A percentile compares a stretch with the other conserved stretches of the same genome.
Evolutionary conservation across 495 filamentous ascomycete genomes (phyloP).

Genomic region (Aspergillus asperescens): DNA sequence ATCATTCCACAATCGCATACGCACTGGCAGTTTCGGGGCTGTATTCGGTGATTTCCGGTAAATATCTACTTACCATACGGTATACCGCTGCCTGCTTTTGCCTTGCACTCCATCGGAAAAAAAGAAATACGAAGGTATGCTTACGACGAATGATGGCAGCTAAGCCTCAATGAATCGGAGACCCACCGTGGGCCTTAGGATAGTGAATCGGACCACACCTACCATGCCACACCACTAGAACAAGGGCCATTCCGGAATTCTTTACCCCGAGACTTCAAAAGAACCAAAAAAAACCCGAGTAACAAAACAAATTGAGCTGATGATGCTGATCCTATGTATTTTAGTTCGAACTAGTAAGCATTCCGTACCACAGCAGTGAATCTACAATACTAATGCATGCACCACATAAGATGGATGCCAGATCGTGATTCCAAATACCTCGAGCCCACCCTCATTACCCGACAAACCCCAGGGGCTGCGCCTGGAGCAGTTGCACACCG

Average conservation of each 20-base stretch:
- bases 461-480: no score
- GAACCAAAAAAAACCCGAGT: background rate
- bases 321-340: background rate
- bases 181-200: no score
- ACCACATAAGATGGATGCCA: conserved; percentile 2
- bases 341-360: background rate
- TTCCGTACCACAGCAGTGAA: background rate
- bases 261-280: background rate
- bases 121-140: background rate
- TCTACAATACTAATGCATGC: background rate
- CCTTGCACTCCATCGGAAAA: background rate
- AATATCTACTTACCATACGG: no score
- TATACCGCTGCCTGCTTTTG: background rate
- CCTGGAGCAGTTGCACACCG: no score
- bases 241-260: no score
- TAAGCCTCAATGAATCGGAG: background rate
- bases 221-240: no score
- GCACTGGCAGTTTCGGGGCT: background rate
- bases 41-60: background rate
- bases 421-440: conserved; percentile 7
- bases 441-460: no score
- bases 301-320: background rate
- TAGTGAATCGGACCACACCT: no score
- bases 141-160: background rate
- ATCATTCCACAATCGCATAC: no score